These are phyloP conservation scores for Sporothrix protearum DNA, from an alignment of 2,329 filamentous ascomycete species.

Conservation along the genomic window DNA sequence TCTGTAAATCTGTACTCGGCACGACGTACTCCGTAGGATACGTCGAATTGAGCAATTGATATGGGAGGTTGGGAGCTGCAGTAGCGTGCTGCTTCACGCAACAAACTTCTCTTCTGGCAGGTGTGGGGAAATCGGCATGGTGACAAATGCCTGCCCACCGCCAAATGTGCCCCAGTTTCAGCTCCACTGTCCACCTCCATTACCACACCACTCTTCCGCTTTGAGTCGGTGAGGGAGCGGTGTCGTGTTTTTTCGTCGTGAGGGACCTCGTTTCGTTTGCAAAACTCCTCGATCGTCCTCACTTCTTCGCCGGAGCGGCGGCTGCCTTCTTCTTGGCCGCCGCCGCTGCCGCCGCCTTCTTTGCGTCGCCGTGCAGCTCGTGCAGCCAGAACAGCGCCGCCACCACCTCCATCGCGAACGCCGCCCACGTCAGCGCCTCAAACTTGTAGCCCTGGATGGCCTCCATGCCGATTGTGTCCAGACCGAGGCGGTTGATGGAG, in stretches of 20 bases:
- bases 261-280: background rate
- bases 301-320: constrained; percentile 8
- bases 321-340: constrained; percentile 20
- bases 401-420: constrained; percentile 44
- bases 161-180: background rate
- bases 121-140: background rate
- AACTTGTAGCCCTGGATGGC: constrained; percentile 45
- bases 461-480: constrained; percentile 44
- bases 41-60: too few species aligned
- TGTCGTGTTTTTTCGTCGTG: background rate
- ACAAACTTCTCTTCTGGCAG: background rate
- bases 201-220: too few species aligned
- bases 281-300: background rate
- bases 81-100: background rate
- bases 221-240: background rate
- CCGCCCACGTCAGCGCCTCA: constrained; percentile 46
- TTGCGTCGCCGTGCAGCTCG: constrained; percentile 35
- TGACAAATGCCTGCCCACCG: background rate
- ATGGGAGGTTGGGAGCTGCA: background rate
- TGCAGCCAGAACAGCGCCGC: constrained; percentile 42
- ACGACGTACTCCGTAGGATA: background rate
- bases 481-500: constrained; percentile 34
- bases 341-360: constrained; percentile 28
- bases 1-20: background rate
- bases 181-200: background rate